phyloP scores from a whole-genome alignment of 179 eudicot genomes.

The Pouteria campechiana region DNA sequence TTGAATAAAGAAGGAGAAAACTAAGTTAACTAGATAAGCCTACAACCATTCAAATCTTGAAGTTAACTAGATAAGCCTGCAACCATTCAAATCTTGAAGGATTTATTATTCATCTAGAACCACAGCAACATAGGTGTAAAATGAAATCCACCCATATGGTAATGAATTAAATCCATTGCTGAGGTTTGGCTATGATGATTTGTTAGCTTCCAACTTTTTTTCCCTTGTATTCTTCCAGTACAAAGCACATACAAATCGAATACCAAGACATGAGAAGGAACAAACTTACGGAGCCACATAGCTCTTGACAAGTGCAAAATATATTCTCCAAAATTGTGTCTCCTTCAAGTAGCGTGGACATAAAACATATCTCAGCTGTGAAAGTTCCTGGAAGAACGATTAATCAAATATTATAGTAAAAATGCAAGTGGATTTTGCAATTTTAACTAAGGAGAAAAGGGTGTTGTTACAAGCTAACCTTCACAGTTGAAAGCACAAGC shows the following conservation, averaged over 20 bases:
- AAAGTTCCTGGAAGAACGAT: slow-evolving; percentile 50
- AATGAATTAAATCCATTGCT: background rate
- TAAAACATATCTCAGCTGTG: slow-evolving; percentile 62
- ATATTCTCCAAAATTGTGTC: slow-evolving; percentile 79
- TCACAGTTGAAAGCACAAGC: slow-evolving; percentile 61
- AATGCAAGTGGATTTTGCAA: background rate
- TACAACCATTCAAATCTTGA: no score
- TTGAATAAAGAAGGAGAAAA: no score
- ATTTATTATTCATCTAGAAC: background rate
- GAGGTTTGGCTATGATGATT: background rate
- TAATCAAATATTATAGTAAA: background rate
- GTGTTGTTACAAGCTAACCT: slow-evolving; percentile 25
- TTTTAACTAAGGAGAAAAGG: background rate
- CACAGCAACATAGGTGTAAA: background rate
- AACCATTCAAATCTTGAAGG: background rate
- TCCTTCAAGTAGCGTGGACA: slow-evolving; percentile 85
- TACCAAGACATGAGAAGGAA: background rate
- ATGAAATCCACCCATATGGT: no score
- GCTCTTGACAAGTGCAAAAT: slow-evolving; percentile 63
- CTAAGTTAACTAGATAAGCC: no score
- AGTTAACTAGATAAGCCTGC: background rate
- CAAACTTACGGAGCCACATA: slow-evolving; percentile 48
- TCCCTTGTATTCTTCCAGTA: no score
- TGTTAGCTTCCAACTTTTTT: no score
- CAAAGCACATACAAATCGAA: background rate